Base-by-base conservation (phyloP, 208 protist genomes). In the Hexamita inflata region DNA sequence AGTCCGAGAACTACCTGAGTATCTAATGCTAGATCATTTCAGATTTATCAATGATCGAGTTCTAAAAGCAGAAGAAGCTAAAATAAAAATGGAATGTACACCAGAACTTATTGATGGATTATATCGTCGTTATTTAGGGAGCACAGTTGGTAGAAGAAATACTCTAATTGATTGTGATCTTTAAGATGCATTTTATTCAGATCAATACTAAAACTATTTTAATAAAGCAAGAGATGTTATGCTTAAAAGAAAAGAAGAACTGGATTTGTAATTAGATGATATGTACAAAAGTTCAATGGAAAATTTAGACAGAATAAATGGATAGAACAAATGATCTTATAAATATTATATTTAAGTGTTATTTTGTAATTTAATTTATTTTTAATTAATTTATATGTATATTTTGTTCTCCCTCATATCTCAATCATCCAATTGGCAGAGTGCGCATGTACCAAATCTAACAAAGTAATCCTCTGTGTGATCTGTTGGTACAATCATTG, bases 401-500 rank as follows among this genome's bases (percentile, higher is more conserved):
- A 41, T 58, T 58, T 58, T 58, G 28, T 58, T 58, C 53, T n/a
- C 28, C 19, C 19, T 28, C 28, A n/a, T 58, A n/a, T 58, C 28
- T 79, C 59, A 80, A 11, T 80, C 58, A 4, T 74, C 28, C 7
- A 79, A 49, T 29, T 61, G 60, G 32, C 77, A 79, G 1, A 79
- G 58, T 40, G 59, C n/a, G 1, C 77, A 77, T 34, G 65, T 60
- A 32, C 81, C 78, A 0, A 75, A 49, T 2, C 76, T 59, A 32
- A 80, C 59, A 75, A 76, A 83, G 78, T 76, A 77, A 28, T 34
- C 28, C 13, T 73, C 62, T 29, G 58, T 41, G 15, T 34, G 15
- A 13, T 85, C 81, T 1, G 90, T 92, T 13, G 92, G 91, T 39
- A 98, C 87, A 60, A 93, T 84, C 60, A 96, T 89, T 24, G 88